Evolutionary conservation across 2,329 filamentous ascomycete species (phyloP).

Genomic region (Aciculosporium take): DNA sequence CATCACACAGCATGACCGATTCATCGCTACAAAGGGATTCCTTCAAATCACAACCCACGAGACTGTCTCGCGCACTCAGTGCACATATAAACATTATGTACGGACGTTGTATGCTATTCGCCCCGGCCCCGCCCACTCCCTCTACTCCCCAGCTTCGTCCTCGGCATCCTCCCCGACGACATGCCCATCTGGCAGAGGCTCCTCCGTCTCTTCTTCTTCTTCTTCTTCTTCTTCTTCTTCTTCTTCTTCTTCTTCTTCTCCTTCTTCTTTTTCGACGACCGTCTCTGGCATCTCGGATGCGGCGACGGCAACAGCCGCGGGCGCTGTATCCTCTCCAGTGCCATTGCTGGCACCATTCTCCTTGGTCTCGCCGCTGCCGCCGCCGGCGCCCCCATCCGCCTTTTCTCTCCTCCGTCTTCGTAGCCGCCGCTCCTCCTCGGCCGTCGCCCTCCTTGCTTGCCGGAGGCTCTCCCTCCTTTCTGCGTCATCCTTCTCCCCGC

Average conservation of each 20-base stretch:
- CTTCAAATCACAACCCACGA: not conserved
- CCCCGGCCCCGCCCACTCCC: conserved; percentile 3
- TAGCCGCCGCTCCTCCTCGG: conserved; percentile 61
- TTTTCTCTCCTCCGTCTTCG: conserved; percentile 54
- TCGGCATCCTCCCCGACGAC: conserved; percentile 6
- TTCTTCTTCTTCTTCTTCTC: too few relatives aligned
- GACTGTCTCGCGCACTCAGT: too few relatives aligned
- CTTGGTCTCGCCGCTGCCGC: conserved; percentile 11
- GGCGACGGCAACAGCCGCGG: not conserved
- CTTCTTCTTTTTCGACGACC: too few relatives aligned
- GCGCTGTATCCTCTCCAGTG: conserved; percentile 6
- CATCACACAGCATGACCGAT: too few relatives aligned
- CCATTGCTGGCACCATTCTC: conserved; percentile 12
- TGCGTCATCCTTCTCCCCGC: conserved; percentile 37
- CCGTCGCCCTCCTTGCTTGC: conserved; percentile 50
- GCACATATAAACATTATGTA: conserved; percentile 24
- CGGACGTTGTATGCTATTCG: conserved; percentile 13
- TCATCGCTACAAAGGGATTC: too few relatives aligned
- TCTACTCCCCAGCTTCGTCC: conserved; percentile 5
- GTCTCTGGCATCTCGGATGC: conserved; percentile 4
- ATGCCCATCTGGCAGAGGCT: not conserved
- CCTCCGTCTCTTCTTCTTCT: conserved; percentile 6
- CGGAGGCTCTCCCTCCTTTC: conserved; percentile 48
- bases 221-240: too few relatives aligned
- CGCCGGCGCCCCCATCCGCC: conserved; percentile 25